These are phyloP conservation scores for Hemisphaericaspora nanyangensis DNA, from an alignment of 805 yeast species.

Conservation along the genomic window DNA sequence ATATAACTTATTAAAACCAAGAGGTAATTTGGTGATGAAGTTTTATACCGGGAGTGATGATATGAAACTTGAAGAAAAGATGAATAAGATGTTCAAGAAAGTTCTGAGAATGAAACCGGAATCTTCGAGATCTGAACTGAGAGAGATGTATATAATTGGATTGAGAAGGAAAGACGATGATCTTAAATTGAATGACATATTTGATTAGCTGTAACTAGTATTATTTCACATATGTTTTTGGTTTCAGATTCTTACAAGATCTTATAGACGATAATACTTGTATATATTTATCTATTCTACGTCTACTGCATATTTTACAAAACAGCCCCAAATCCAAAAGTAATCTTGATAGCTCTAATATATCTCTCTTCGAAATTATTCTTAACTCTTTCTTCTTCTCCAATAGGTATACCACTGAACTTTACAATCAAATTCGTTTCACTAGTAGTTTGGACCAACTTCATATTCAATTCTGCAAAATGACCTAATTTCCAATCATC, in stretches of 20 bases:
- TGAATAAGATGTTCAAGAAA: constrained; percentile 54
- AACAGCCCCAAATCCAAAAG: constrained; percentile 96
- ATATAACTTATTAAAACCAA: constrained; percentile 60
- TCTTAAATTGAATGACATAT: neutral
- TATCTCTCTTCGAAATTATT: constrained; percentile 87
- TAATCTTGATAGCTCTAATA: constrained; percentile 79
- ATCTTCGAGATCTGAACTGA: constrained; percentile 75
- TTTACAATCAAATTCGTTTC: constrained; percentile 78
- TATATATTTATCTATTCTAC: neutral
- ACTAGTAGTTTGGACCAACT: constrained; percentile 70
- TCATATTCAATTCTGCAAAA: constrained; percentile 63
- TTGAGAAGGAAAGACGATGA: constrained; percentile 37
- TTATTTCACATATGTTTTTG: too few species aligned
- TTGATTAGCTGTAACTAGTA: neutral
- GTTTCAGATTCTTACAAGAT: neutral
- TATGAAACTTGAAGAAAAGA: constrained; percentile 50
- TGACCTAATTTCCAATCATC: constrained; percentile 87
- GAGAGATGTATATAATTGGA: constrained; percentile 80
- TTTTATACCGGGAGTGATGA: constrained; percentile 84
- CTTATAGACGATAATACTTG: too few species aligned
- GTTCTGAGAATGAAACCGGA: constrained; percentile 75
- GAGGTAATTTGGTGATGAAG: constrained; percentile 79
- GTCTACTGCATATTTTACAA: constrained; percentile 44
- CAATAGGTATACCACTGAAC: constrained; percentile 89
- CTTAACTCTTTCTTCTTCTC: constrained; percentile 86